Conservation (phyloP, 306 rosid genomes). For the Herpetospermum pedunculosum region DNA sequence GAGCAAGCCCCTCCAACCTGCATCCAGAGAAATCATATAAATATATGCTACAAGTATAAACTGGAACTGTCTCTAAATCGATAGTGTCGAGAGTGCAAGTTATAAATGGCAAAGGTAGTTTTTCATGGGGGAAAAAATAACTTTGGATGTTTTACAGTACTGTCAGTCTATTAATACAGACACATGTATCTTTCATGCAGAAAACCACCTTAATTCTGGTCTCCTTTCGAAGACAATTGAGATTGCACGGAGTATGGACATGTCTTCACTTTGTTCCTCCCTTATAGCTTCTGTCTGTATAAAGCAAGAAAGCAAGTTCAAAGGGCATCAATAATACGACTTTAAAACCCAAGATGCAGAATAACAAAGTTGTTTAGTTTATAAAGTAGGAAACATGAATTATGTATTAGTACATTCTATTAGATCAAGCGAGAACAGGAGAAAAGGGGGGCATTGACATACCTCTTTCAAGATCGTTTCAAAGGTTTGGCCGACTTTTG, state of each 20-base stretch:
- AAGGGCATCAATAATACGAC: conserved; percentile 11
- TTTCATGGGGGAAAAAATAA: neutral
- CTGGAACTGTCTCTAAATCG: neutral
- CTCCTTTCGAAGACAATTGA: conserved; percentile 71
- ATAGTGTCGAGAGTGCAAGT: neutral
- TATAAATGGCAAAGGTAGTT: neutral
- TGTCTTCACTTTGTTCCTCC: conserved; percentile 53
- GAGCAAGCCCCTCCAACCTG: conserved; percentile 85
- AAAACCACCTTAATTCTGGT: conserved; percentile 59
- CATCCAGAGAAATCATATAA: conserved; percentile 10
- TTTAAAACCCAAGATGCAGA: neutral
- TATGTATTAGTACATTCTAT: neutral
- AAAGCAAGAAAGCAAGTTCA: conserved; percentile 17
- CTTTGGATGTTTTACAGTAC: neutral
- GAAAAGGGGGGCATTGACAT: neutral
- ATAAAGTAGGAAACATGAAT: neutral
- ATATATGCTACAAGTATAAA: neutral
- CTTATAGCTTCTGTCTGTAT: conserved; percentile 63
- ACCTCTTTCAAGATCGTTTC: conserved; percentile 60
- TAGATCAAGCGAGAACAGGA: neutral
- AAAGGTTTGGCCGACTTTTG: conserved; percentile 60
- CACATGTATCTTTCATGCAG: neutral
- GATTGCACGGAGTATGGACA: conserved; percentile 68
- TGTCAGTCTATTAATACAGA: neutral
- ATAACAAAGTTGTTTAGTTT: neutral